These are phyloP conservation scores for Exserohilum turcica DNA, from an alignment of 2,329 filamentous ascomycete genomes.

Conservation along the genomic window DNA sequence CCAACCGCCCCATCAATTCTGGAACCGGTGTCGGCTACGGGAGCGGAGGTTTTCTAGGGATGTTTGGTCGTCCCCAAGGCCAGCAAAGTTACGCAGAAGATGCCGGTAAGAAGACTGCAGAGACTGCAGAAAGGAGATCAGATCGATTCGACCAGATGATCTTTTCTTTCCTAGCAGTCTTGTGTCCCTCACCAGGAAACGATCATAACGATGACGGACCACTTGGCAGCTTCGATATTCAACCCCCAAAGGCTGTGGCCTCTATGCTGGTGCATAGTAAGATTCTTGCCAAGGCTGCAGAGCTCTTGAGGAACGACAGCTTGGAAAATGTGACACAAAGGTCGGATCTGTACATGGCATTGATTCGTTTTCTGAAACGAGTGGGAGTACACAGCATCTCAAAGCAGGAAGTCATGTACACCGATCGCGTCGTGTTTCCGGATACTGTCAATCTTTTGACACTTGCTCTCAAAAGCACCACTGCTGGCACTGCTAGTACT, in stretches of 20 bases:
- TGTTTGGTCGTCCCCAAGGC: too few species aligned
- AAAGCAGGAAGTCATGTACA: conserved; percentile 34
- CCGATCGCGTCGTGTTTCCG: conserved; percentile 40
- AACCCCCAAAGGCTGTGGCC: conserved; percentile 32
- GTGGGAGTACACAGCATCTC: conserved; percentile 42
- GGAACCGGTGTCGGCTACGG: too few species aligned
- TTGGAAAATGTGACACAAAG: conserved; percentile 43
- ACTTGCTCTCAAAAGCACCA: conserved; percentile 27
- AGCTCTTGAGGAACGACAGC: conserved; percentile 49
- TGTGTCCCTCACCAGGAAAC: conserved; percentile 24
- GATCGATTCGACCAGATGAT: conserved; percentile 15
- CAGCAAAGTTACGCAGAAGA: not conserved
- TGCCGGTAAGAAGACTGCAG: conserved; percentile 8
- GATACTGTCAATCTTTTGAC: conserved; percentile 43
- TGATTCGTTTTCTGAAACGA: conserved; percentile 48
- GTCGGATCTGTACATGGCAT: conserved; percentile 42
- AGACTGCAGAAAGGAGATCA: conserved; percentile 10
- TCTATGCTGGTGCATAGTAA: conserved; percentile 43
- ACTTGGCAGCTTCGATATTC: conserved; percentile 27
- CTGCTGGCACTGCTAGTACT: conserved; percentile 18
- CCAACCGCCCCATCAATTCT: too few species aligned
- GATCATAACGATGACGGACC: not conserved
- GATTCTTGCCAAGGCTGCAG: conserved; percentile 43
- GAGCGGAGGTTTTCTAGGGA: too few species aligned
- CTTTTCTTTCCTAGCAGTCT: conserved; percentile 18